Evolutionary conservation across 495 filamentous ascomycete species (phyloP).

Genomic region (Cryomyces antarcticus): DNA sequence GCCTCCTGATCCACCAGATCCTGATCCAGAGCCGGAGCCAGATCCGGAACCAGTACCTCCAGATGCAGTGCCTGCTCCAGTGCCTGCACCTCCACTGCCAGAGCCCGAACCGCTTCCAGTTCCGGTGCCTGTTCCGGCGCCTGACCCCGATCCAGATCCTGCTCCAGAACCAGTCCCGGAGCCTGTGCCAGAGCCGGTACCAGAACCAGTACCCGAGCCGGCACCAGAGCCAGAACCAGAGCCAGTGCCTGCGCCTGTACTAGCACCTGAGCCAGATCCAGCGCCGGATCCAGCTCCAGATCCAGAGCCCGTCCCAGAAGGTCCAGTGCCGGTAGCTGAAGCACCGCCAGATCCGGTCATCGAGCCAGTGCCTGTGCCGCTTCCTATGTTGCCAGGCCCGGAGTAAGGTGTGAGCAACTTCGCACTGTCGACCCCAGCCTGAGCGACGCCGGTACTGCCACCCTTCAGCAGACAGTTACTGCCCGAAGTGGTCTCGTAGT

Average conservation of each 20-base stretch:
- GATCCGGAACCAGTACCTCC: background rate
- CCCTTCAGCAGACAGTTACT: too few species aligned
- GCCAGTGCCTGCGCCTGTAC: background rate
- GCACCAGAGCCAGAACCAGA: background rate
- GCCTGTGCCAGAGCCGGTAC: background rate
- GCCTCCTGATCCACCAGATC: background rate
- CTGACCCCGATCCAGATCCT: background rate
- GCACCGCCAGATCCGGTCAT: background rate
- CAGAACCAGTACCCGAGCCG: background rate
- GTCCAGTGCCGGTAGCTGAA: background rate
- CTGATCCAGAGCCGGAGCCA: background rate
- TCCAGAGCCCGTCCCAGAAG: conserved; percentile 1
- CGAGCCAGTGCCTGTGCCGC: background rate
- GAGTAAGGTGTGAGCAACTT: background rate
- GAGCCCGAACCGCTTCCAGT: background rate
- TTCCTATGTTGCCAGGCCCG: background rate
- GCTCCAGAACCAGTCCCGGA: background rate
- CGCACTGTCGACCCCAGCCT: background rate
- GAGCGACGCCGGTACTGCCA: too few species aligned
- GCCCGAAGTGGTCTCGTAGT: background rate
- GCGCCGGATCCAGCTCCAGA: background rate
- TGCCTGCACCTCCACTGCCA: background rate
- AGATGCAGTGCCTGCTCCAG: background rate
- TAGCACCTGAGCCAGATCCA: background rate
- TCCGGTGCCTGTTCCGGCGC: background rate